Conservation (phyloP, 2,329 filamentous ascomycete genomes). For the Hypoxylon sp. region DNA sequence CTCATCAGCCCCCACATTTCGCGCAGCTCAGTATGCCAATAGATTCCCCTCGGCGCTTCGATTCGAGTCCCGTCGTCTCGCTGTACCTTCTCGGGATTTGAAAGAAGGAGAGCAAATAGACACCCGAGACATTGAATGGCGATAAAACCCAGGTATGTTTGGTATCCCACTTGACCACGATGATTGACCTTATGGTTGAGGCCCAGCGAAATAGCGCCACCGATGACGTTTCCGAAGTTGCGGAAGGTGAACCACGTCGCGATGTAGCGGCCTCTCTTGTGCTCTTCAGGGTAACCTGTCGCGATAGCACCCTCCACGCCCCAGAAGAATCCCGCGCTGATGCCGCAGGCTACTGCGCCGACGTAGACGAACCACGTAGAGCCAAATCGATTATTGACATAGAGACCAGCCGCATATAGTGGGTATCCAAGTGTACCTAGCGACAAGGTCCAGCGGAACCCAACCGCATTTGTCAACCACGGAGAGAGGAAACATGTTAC, state of each 20-base stretch:
- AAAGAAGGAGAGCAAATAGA: constrained; percentile 74
- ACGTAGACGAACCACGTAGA: constrained; percentile 77
- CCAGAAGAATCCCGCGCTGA: constrained; percentile 82
- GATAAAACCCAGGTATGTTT: constrained; percentile 79
- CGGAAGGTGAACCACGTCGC: constrained; percentile 78
- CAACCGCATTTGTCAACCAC: constrained; percentile 55
- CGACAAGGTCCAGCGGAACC: constrained; percentile 54
- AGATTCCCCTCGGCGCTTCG: constrained; percentile 47
- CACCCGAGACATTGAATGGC: constrained; percentile 76
- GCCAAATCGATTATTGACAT: constrained; percentile 62
- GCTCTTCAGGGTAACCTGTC: constrained; percentile 79
- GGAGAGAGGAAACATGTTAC: constrained; percentile 55
- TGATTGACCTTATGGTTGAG: constrained; percentile 70
- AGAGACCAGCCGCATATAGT: constrained; percentile 57
- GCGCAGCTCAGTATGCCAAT: constrained; percentile 53
- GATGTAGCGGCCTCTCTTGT: constrained; percentile 75
- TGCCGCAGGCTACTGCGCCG: constrained; percentile 77
- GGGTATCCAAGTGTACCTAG: constrained; percentile 56
- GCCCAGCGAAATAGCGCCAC: constrained; percentile 79
- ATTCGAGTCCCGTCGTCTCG: constrained; percentile 76
- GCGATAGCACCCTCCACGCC: constrained; percentile 82
- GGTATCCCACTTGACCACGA: constrained; percentile 74
- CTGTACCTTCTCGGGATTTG: constrained; percentile 74
- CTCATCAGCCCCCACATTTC: constrained; percentile 56
- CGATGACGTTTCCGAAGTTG: constrained; percentile 71